phyloP scores from a whole-genome alignment of 2,329 filamentous ascomycete species.

The Aspergillus neotritici region DNA sequence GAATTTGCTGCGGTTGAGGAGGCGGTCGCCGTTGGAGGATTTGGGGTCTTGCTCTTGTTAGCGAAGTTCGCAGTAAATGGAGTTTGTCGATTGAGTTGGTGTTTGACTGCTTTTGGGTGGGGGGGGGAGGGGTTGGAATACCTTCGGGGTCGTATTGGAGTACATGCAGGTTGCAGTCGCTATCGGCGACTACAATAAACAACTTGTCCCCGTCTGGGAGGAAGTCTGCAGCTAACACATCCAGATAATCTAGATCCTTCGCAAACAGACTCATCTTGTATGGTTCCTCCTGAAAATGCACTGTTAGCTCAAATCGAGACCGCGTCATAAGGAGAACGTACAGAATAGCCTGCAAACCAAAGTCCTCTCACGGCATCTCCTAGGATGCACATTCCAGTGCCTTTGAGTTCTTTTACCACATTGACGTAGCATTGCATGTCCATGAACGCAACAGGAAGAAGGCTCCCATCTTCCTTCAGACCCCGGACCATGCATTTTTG shows the following conservation, averaged over 20 bases:
- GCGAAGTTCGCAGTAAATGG: neutral
- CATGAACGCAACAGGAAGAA: constrained; percentile 92
- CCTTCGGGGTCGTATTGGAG: constrained; percentile 93
- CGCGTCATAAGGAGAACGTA: constrained; percentile 28
- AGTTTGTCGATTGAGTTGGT: neutral
- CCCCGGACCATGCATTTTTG: constrained; percentile 97
- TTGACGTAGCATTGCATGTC: constrained; percentile 94
- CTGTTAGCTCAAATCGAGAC: constrained; percentile 2
- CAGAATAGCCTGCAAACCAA: constrained; percentile 91
- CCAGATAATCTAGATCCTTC: constrained; percentile 72
- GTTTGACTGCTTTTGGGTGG: neutral
- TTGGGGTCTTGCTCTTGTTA: constrained; percentile 64
- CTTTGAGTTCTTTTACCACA: constrained; percentile 73
- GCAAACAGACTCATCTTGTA: constrained; percentile 93
- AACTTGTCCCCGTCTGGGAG: constrained; percentile 78
- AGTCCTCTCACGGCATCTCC: constrained; percentile 88
- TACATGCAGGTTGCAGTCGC: constrained; percentile 79
- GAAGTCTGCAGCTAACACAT: constrained; percentile 78
- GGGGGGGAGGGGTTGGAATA: constrained; percentile 40
- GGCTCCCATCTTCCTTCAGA: constrained; percentile 86
- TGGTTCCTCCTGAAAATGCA: constrained; percentile 64
- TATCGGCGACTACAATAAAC: constrained; percentile 75
- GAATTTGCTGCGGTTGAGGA: constrained; percentile 84
- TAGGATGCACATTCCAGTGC: constrained; percentile 79
- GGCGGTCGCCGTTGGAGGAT: constrained; percentile 78